Conservation (phyloP, 2,329 filamentous ascomycete genomes). For the Blastomyces silverae region DNA sequence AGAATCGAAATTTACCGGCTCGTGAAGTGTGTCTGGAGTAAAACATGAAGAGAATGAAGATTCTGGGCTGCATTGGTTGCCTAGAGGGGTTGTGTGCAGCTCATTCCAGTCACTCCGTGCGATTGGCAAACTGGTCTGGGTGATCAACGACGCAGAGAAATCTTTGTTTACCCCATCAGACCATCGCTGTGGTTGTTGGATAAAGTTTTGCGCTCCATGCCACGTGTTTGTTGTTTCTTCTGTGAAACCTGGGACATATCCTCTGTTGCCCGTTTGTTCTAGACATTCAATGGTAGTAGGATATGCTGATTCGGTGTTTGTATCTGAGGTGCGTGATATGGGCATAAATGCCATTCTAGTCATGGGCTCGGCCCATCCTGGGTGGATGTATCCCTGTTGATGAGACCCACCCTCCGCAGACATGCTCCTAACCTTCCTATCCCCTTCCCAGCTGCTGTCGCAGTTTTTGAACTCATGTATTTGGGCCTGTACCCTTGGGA, state of each 20-base stretch:
- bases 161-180: background rate
- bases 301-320: background rate
- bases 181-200: conserved; percentile 9
- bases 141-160: background rate
- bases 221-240: background rate
- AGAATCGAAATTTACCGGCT: conserved; percentile 5
- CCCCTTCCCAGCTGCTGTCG: background rate
- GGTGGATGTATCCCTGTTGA: background rate
- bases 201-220: background rate
- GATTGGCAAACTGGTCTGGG: conserved; percentile 1
- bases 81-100: background rate
- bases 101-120: conserved; percentile 1
- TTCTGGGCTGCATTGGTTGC: conserved; percentile 14
- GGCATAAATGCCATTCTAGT: background rate
- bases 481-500: background rate
- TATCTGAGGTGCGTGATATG: background rate
- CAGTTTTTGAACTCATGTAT: background rate
- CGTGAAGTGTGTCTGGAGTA: conserved; percentile 10
- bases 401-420: background rate
- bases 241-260: background rate
- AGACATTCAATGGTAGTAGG: background rate
- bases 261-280: background rate
- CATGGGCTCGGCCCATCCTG: background rate
- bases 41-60: conserved; percentile 17
- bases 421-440: too few relatives aligned